Evolutionary conservation across 768 basidiomycete species (phyloP), one percentile per base, ranked within the genome.

Genomic region (Botryobasidium botryosum): DNA sequence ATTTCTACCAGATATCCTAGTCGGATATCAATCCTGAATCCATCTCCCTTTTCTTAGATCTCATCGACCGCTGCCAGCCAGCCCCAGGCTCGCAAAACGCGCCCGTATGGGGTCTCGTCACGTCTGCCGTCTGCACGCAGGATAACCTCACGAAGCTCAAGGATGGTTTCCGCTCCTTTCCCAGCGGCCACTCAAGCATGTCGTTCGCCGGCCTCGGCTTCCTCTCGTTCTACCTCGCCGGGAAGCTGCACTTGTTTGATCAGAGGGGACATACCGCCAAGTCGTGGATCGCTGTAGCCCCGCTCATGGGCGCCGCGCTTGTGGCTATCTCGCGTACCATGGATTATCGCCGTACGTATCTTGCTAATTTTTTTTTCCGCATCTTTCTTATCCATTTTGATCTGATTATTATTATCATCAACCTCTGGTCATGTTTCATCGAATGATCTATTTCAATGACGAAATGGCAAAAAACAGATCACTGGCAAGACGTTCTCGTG

Each of bases 141-240:
- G 66, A 72, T 4, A 62, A 82, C 50, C 53, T 58, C 15, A 51
- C 56, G 6, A 68, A 77, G 23, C 59, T 90, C 51, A 63, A 67
- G 24, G 86, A 92, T 61, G 91, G 90, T 1, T 96, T 86, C 66
- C 72, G 83, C 53, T 90, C 86, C 56, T 94, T 96, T 60, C 81
- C 80, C 12, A 86, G 83, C 44, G 91, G 91, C 1, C 90, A 94
- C 61, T 79, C 86, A 3, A 87, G 84, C 52, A 49, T 92, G 44
- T 86, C 90, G 0, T 96, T 92, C 57, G 85, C 88, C 5, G 92
- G 92, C 1, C 68, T 99, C 6, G 85, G 83, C 1, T 91, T 90
- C 62, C 66, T 97, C 32, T 66, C 80, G 1, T 78, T 84, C 51
- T 97, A 94, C 58, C 62, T 91, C 5, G 82, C 85, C 8, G 94